phyloP scores from a whole-genome alignment of 805 yeast genomes.

The Teunomyces aglyptinius region DNA sequence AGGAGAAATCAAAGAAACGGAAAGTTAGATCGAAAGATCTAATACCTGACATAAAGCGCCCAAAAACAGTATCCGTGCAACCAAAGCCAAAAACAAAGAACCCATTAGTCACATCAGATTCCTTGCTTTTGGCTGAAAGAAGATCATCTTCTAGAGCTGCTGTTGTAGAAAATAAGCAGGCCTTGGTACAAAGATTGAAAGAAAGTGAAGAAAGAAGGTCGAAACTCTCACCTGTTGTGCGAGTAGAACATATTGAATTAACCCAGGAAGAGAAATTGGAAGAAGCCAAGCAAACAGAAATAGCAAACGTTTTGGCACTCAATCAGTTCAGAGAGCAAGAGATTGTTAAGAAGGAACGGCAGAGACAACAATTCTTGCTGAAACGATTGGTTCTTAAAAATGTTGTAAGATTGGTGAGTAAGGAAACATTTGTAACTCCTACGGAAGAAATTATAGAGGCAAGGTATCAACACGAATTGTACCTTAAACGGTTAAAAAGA shows the following conservation, averaged over 20 bases:
- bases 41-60: conserved; percentile 34
- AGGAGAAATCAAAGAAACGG: conserved; percentile 36
- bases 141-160: conserved; percentile 76
- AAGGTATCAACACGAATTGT: conserved; percentile 37
- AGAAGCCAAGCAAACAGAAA: conserved; percentile 88
- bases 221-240: conserved; percentile 42
- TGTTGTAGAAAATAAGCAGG: conserved; percentile 73
- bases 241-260: conserved; percentile 45
- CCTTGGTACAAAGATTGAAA: conserved; percentile 68
- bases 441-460: conserved; percentile 57
- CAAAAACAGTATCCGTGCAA: conserved; percentile 15
- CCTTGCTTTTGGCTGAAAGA: conserved; percentile 52
- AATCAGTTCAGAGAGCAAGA: conserved; percentile 83
- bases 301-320: conserved; percentile 67
- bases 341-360: conserved; percentile 70
- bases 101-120: conserved; percentile 40
- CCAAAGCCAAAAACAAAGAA: conserved; percentile 30
- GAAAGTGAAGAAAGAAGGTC: conserved; percentile 63
- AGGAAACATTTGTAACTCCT: conserved; percentile 57
- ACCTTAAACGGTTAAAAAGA: conserved; percentile 36
- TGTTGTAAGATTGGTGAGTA: conserved; percentile 52
- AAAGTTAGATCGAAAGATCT: conserved; percentile 19
- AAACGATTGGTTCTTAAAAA: conserved; percentile 60
- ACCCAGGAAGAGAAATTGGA: conserved; percentile 71
- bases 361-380: conserved; percentile 68